Evolutionary conservation across 345 rosid genomes (phyloP).

Genomic region (Rhizophora apiculata): DNA sequence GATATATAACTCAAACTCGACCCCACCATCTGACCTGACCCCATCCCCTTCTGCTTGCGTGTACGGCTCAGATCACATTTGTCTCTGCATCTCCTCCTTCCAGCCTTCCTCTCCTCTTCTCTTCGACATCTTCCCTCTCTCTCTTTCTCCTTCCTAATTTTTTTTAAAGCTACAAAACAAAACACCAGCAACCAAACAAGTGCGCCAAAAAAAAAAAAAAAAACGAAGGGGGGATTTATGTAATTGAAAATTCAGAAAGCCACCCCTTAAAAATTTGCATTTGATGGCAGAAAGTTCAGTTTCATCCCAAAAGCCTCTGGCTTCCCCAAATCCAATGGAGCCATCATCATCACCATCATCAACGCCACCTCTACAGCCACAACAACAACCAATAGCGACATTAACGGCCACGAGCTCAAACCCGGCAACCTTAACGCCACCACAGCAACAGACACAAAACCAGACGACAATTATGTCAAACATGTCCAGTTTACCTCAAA

Average conservation of each 20-base stretch:
- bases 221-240: not conserved
- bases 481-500: slow-evolving; percentile 17
- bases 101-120: too few species aligned
- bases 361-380: not conserved
- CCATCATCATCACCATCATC: slow-evolving; percentile 23
- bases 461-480: not conserved
- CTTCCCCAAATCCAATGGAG: slow-evolving; percentile 19
- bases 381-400: slow-evolving; percentile 6
- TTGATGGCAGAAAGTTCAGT: slow-evolving; percentile 19
- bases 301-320: slow-evolving; percentile 6
- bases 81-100: not conserved
- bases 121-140: not conserved
- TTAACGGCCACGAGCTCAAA: slow-evolving; percentile 7
- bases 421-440: slow-evolving; percentile 11
- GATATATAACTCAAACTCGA: not conserved
- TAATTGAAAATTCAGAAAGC: not conserved
- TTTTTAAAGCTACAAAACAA: not conserved
- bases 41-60: not conserved
- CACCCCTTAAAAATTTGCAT: not conserved
- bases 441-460: slow-evolving; percentile 6
- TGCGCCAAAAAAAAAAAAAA: not conserved
- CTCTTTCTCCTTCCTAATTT: too few species aligned
- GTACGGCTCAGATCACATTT: slow-evolving; percentile 10
- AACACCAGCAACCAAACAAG: not conserved
- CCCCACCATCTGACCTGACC: not conserved